Evolutionary conservation across 2,329 filamentous ascomycete genomes (phyloP).

Genomic region (Pyrenophora seminiperda): DNA sequence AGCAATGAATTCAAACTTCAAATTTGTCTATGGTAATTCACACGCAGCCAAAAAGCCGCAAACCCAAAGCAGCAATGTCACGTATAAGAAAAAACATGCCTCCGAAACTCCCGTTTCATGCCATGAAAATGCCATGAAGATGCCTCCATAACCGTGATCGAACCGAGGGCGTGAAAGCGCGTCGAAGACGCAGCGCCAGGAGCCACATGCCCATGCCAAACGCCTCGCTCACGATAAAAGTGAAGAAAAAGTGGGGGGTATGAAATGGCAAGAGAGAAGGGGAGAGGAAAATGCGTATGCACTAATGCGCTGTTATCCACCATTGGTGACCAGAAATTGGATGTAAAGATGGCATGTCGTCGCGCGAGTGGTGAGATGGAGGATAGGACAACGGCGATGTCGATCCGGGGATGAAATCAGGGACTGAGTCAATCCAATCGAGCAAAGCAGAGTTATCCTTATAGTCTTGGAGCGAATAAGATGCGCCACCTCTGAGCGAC

Average conservation of each 20-base stretch:
- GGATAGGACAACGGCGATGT: too few relatives aligned
- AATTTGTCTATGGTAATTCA: not conserved
- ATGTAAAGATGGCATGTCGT: not conserved
- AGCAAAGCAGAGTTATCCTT: too few relatives aligned
- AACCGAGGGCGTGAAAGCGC: conserved; percentile 3
- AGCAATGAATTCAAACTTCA: not conserved
- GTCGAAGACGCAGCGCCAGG: conserved; percentile 4
- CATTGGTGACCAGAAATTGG: not conserved
- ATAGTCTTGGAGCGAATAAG: too few relatives aligned
- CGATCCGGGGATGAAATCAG: too few relatives aligned
- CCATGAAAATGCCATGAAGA: conserved; percentile 25
- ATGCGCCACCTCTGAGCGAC: conserved; percentile 1
- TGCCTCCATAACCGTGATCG: conserved; percentile 9
- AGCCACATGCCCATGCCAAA: conserved; percentile 22
- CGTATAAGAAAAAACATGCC: not conserved
- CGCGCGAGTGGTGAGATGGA: too few relatives aligned
- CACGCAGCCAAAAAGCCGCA: not conserved
- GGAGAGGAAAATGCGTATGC: conserved; percentile 7
- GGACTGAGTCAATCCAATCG: too few relatives aligned
- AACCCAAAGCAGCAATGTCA: not conserved
- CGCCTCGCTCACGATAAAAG: conserved; percentile 30
- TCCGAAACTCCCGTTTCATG: not conserved
- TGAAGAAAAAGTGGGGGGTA: conserved; percentile 7
- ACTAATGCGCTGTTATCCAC: conserved; percentile 5
- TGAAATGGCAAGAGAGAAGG: not conserved